phyloP scores from a whole-genome alignment of 192 early-diverging fungal species.

The Entomortierella lignicola region DNA sequence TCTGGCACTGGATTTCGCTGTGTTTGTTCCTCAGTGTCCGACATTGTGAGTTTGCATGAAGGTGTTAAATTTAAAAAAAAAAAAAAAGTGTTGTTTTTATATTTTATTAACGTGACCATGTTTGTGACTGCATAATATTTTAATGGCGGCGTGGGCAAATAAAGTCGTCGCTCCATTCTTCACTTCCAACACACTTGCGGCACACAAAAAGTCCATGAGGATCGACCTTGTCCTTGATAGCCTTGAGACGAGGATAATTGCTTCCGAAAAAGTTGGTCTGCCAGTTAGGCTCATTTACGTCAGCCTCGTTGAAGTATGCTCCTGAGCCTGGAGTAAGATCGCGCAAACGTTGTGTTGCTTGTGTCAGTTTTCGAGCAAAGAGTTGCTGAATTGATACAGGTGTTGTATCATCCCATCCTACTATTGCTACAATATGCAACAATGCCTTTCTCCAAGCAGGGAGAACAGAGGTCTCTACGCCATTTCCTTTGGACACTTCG shows the following conservation, averaged over 20 bases:
- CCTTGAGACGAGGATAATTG: slow-evolving; percentile 55
- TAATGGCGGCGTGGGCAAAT: slow-evolving; percentile 5
- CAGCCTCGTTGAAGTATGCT: slow-evolving; percentile 63
- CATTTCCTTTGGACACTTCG: slow-evolving; percentile 18
- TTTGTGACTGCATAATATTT: background rate
- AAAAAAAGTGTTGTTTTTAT: no score
- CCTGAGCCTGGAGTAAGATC: slow-evolving; percentile 55
- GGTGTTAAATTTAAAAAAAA: no score
- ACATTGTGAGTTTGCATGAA: background rate
- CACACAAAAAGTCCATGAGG: slow-evolving; percentile 54
- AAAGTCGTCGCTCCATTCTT: slow-evolving; percentile 24
- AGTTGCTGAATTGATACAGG: background rate
- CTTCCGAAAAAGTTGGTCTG: slow-evolving; percentile 58
- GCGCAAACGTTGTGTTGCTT: slow-evolving; percentile 6
- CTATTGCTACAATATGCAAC: slow-evolving; percentile 4
- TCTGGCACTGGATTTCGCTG: slow-evolving; percentile 46
- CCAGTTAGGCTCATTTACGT: slow-evolving; percentile 57
- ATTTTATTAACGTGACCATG: background rate
- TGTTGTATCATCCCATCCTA: slow-evolving; percentile 5
- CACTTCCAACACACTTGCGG: slow-evolving; percentile 38
- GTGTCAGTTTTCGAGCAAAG: slow-evolving; percentile 9
- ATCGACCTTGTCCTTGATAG: slow-evolving; percentile 60
- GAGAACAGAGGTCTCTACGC: slow-evolving; percentile 14
- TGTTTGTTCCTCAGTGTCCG: slow-evolving; percentile 8
- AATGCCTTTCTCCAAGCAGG: slow-evolving; percentile 57